phyloP scores from a whole-genome alignment of 78 protist species.

The Dictyostelium brefeldianum region DNA sequence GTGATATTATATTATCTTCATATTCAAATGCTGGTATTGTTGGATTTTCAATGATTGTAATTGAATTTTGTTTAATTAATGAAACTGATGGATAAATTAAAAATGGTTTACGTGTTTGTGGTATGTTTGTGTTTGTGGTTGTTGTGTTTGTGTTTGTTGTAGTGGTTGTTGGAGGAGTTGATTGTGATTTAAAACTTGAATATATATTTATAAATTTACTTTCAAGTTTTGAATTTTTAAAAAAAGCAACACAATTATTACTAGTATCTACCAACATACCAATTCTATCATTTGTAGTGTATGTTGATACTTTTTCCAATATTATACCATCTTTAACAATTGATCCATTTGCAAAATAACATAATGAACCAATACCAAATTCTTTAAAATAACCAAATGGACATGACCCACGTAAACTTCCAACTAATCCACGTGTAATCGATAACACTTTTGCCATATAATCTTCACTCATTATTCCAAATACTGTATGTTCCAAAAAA shows the following conservation, averaged over 20 bases:
- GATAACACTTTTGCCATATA: constrained; percentile 41
- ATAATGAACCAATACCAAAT: constrained; percentile 58
- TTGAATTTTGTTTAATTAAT: constrained; percentile 41
- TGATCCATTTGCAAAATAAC: constrained; percentile 74
- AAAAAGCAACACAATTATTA: constrained; percentile 39
- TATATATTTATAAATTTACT: not conserved
- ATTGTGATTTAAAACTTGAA: not conserved
- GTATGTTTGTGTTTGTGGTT: not conserved
- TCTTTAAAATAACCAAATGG: constrained; percentile 64
- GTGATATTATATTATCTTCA: constrained; percentile 3
- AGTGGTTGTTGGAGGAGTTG: not conserved
- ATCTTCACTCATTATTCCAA: constrained; percentile 41
- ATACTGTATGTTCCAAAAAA: constrained; percentile 9
- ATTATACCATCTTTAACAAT: constrained; percentile 41
- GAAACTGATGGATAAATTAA: constrained; percentile 49
- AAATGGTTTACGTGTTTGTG: not conserved
- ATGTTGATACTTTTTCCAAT: constrained; percentile 7
- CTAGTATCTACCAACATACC: constrained; percentile 69
- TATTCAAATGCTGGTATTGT: constrained; percentile 5
- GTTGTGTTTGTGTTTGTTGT: not conserved
- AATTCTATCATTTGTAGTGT: constrained; percentile 47
- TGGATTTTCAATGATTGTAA: constrained; percentile 55
- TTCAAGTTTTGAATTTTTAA: constrained; percentile 35
- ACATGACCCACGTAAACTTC: constrained; percentile 59
- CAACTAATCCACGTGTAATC: constrained; percentile 19